Percentiles rank a stretch among this genome's conserved stretches.
phyloP scores from a whole-genome alignment of 164 flowering plant genomes.

The Sedum album region DNA sequence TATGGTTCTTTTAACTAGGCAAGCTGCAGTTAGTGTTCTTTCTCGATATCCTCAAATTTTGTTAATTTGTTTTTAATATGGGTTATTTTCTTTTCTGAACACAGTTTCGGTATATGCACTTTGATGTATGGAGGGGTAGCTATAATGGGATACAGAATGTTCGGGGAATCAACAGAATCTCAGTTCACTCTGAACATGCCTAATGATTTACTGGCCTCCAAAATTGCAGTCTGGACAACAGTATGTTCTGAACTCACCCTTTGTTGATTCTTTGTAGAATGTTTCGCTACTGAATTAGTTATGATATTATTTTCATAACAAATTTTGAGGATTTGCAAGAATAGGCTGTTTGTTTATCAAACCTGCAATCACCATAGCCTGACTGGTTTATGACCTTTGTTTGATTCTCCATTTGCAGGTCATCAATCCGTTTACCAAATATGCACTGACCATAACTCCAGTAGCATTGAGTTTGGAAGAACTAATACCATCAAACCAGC shows the following conservation, averaged over 20 bases:
- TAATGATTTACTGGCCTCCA: slow-evolving; percentile 64
- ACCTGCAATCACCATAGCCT: no score
- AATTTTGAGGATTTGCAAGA: no score
- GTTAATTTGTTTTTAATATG: not conserved
- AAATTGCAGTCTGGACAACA: slow-evolving; percentile 98
- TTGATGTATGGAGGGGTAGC: slow-evolving; percentile 80
- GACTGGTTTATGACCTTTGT: not conserved
- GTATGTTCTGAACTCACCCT: slow-evolving; percentile 28
- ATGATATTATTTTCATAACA: no score
- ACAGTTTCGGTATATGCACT: slow-evolving; percentile 71
- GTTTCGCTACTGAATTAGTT: no score
- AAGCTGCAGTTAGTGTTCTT: slow-evolving; percentile 9
- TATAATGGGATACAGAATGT: slow-evolving; percentile 75
- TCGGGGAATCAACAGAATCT: slow-evolving; percentile 69
- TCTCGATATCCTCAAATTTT: slow-evolving; percentile 1
- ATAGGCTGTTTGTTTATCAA: not conserved
- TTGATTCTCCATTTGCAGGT: slow-evolving; percentile 51
- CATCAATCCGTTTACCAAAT: slow-evolving; percentile 95
- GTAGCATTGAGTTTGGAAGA: slow-evolving; percentile 95
- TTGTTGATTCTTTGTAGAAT: not conserved
- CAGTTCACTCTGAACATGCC: slow-evolving; percentile 97
- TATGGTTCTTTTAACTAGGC: slow-evolving; percentile 63
- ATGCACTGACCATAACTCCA: slow-evolving; percentile 82
- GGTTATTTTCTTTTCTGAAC: slow-evolving; percentile 10
- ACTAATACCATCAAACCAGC: slow-evolving; percentile 62